Percentiles rank a stretch among this genome's conserved stretches.
Evolutionary conservation across 768 basidiomycete genomes (phyloP).

Genomic region (Suillus cothurnatus): DNA sequence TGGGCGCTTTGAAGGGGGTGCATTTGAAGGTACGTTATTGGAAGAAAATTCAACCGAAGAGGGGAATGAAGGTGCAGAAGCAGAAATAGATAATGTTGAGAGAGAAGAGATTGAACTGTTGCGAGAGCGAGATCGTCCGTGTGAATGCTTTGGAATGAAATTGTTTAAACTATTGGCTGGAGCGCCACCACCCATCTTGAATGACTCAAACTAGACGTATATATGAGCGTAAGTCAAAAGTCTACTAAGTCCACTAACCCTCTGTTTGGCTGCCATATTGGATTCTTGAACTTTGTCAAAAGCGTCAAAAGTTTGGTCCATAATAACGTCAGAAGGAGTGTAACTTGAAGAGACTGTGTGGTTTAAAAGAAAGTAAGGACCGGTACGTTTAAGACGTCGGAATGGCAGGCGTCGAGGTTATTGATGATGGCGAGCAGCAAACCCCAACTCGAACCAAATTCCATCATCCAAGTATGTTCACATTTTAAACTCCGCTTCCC

Average conservation of each 20-base stretch:
- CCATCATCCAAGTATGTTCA: constrained; percentile 14
- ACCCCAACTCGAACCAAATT: constrained; percentile 16
- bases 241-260: constrained; percentile 31
- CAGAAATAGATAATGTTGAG: constrained; percentile 44
- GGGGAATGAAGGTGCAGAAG: constrained; percentile 37
- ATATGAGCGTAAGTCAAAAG: background rate
- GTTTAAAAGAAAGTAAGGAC: constrained; percentile 41
- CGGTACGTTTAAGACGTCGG: constrained; percentile 22
- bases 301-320: constrained; percentile 41
- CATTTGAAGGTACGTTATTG: constrained; percentile 26
- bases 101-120: constrained; percentile 52
- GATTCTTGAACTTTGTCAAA: constrained; percentile 30
- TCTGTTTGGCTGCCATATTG: constrained; percentile 42
- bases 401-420: constrained; percentile 19
- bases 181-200: constrained; percentile 59
- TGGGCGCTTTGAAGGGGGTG: constrained; percentile 48
- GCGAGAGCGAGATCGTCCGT: constrained; percentile 64
- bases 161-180: constrained; percentile 42
- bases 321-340: constrained; percentile 38
- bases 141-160: constrained; percentile 35
- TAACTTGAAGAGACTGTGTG: constrained; percentile 35
- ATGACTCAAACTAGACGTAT: constrained; percentile 62
- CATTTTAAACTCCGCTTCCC: constrained; percentile 29
- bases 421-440: constrained; percentile 30
- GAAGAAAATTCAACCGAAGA: constrained; percentile 38